Evolutionary conservation across 1,284 basidiomycete species (phyloP), one percentile per base, ranked within the genome.

Genomic region (Tetrapyrgos nigripes): DNA sequence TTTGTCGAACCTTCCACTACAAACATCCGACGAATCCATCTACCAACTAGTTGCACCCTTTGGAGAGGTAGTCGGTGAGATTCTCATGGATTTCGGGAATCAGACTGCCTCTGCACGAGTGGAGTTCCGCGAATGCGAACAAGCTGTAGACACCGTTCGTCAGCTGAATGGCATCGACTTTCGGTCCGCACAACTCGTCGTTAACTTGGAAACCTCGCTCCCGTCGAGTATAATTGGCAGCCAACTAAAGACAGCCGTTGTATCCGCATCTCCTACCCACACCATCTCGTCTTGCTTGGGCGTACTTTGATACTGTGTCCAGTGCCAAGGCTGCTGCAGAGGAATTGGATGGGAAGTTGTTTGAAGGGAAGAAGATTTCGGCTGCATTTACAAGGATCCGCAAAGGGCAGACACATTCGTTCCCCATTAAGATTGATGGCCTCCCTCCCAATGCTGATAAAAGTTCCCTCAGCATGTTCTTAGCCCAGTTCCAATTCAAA

Each of bases 181-280:
- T 64, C 55, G 57, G 58, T 45, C 61, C 57, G 27, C 60, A 53
- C 48, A 24, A 43, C 17, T 77, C 29, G 63, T 58, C 11, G 74
- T 70, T 33, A 56, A 65, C n/a, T 58, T 76, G 29, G 63, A 68
- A 37, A 58, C 65, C 3, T 57, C 24, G 63, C 62, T 10, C 47
- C 46, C 27, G 52, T 75, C 47, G 65, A 69, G 46, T 63, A 57
- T 26, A 57, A 68, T 4, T 52, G 59, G 64, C 29, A 62, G 60
- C 40, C 64, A 60, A 31, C 52, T 63, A 23, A 55, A 61, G 43
- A 66, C 64, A 45, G 55, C 57, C 70, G 68, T 33, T 68, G 69
- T 43, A 62, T 77, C 49, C 74, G 68, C 56, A 46, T 78, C 9
- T 66, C 64, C 31, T 84, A 82, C 80, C 72, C 73, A 69, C 75